A percentile compares a stretch with the other conserved stretches of the same genome.
Evolutionary conservation across 1,284 basidiomycete species (phyloP).

Genomic region (Cutaneotrichosporon sp.): DNA sequence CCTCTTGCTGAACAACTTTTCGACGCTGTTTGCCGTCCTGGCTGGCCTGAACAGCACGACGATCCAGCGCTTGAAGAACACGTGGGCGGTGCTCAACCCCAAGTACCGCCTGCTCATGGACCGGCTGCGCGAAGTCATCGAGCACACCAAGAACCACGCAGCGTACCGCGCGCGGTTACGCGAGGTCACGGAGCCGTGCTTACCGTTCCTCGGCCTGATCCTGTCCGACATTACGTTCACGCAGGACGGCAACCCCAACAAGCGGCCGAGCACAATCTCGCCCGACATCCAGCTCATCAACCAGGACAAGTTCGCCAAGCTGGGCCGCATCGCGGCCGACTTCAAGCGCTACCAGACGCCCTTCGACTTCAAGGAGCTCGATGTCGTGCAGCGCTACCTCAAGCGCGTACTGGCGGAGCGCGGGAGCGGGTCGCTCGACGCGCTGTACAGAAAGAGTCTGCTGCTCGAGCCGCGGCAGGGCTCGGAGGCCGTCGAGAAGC

Average conservation of each 20-base stretch:
- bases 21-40: constrained; percentile 91
- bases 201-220: constrained; percentile 80
- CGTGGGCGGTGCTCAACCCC: constrained; percentile 84
- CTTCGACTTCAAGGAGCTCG: constrained; percentile 52
- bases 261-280: constrained; percentile 74
- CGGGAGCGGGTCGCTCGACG: constrained; percentile 50
- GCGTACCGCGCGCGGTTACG: constrained; percentile 83
- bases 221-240: constrained; percentile 77
- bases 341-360: constrained; percentile 85
- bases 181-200: constrained; percentile 79
- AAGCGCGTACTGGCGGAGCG: constrained; percentile 48
- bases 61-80: constrained; percentile 87
- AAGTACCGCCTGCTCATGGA: constrained; percentile 84
- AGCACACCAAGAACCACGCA: constrained; percentile 66
- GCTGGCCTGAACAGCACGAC: constrained; percentile 94
- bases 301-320: constrained; percentile 91
- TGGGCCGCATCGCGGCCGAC: constrained; percentile 85
- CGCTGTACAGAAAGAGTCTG: constrained; percentile 52
- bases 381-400: constrained; percentile 49
- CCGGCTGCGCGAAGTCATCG: constrained; percentile 76
- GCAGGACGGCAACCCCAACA: constrained; percentile 87
- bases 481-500: constrained; percentile 45
- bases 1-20: constrained; percentile 87
- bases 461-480: constrained; percentile 52
- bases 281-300: constrained; percentile 83